Base-by-base conservation (phyloP, 352 stramenopile species). In the Globisporangium camurandrum region DNA sequence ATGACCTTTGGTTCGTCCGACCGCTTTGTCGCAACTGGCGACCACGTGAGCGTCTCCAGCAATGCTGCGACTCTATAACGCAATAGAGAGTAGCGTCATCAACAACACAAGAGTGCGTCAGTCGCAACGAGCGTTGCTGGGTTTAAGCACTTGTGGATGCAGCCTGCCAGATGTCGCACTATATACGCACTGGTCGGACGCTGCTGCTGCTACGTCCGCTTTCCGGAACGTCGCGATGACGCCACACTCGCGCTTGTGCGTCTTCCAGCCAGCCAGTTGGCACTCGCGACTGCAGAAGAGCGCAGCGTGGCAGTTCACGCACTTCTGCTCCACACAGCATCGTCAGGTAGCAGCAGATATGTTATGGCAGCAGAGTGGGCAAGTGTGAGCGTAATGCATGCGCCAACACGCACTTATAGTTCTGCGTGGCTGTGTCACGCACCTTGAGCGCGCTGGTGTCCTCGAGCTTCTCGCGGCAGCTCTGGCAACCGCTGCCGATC, bases 251-350 rank as follows among this genome's bases (percentile, higher is more conserved):
- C 47, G 36, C 59, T 87, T 89, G 56, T 89, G 78, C 23, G 30
- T 20, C 26, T 66, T 66, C 75, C 75, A 88, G 14, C 63, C 59
- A 33, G 67, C 67, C 48, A 81, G 64, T 24, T 84, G 75, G 51
- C 78, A 90, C 19, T 84, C 69, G 27, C 61, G 69, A 46, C 56
- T 53, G 51, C 78, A 90, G 42, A 90, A 90, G 11, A 87, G 55
- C 34, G 78, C 78, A 0, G 64, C 57, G 12, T 84, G 56, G 54
- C 78, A 90, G 33, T 65, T 66, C 12, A 67, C 64, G 54, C 75
- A 88, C 51, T 72, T 79, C 72, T 87, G 44, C 2, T 11, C 36
- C 2, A 14, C 19, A 22, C 37, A 38, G 3, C 24, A 14, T 9
- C 5, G n/a, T n/a, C n/a, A n/a, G n/a, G n/a, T n/a, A n/a, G n/a